A percentile compares a stretch with the other conserved stretches of the same genome.
Conservation (phyloP, 2,329 filamentous ascomycete genomes). For the Monilinia laxa region DNA sequence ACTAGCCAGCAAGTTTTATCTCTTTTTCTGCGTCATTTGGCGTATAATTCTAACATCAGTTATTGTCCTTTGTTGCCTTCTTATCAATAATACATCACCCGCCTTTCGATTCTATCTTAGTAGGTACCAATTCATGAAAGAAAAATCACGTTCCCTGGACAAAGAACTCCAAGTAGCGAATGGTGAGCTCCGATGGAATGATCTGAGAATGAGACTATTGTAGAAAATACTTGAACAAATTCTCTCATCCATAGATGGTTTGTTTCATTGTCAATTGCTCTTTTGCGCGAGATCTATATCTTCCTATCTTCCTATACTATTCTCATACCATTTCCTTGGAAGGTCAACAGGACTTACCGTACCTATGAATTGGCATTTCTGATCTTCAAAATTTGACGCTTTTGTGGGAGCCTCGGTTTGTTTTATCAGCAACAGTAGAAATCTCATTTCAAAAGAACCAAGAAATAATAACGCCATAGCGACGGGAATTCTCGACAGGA, state of each 20-base stretch:
- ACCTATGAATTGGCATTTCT: not conserved
- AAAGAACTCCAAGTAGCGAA: not conserved
- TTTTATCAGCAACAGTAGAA: not conserved
- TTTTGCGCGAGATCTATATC: not conserved
- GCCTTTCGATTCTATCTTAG: not conserved
- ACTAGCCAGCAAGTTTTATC: not conserved
- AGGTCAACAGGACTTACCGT: not conserved
- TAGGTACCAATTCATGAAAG: slow-evolving; percentile 1
- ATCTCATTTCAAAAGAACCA: not conserved
- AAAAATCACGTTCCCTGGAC: slow-evolving; percentile 1
- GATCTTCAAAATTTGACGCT: not conserved
- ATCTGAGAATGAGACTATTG: not conserved
- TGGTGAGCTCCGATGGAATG: not conserved
- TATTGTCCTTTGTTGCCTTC: not conserved
- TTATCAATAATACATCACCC: not conserved
- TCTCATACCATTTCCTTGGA: not conserved
- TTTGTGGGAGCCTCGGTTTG: not conserved
- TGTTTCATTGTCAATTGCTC: not conserved
- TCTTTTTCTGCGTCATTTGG: not conserved
- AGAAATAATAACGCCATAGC: not conserved
- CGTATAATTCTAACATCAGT: not conserved
- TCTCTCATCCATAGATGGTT: not conserved
- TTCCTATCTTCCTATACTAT: not conserved
- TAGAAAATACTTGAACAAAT: not conserved
- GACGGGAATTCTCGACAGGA: not conserved